phyloP scores from a whole-genome alignment of 2,329 filamentous ascomycete species.

The Sporothrix variecibatus region DNA sequence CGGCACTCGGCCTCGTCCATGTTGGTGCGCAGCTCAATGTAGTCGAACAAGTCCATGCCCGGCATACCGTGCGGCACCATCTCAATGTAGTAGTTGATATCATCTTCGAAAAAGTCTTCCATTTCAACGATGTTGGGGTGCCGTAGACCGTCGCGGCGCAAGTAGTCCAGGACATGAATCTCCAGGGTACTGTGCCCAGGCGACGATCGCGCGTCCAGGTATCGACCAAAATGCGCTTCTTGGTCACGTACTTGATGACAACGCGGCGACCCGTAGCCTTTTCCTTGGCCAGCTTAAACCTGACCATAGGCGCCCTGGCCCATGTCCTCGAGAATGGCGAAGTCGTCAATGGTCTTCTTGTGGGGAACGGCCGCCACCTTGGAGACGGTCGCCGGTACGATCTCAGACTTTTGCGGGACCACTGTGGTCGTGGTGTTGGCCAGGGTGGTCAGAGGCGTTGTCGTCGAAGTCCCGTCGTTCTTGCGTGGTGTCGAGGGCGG shows the following conservation, averaged over 20 bases:
- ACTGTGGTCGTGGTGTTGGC: background rate
- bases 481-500: background rate
- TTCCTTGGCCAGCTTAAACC: slow-evolving; percentile 86
- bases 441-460: background rate
- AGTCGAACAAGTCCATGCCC: slow-evolving; percentile 98
- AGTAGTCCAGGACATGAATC: slow-evolving; percentile 94
- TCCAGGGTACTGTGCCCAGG: slow-evolving; percentile 94
- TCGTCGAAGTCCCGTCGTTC: background rate
- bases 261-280: slow-evolving; percentile 80
- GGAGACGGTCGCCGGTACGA: slow-evolving; percentile 22
- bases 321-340: slow-evolving; percentile 95
- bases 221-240: slow-evolving; percentile 92
- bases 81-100: slow-evolving; percentile 96
- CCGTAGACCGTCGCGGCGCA: slow-evolving; percentile 69
- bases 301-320: slow-evolving; percentile 97
- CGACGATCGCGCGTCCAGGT: slow-evolving; percentile 96
- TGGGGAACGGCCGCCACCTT: slow-evolving; percentile 38
- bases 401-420: background rate
- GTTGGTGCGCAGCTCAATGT: slow-evolving; percentile 92
- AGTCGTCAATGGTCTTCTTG: slow-evolving; percentile 89
- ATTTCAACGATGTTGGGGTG: slow-evolving; percentile 74
- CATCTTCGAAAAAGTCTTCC: slow-evolving; percentile 75
- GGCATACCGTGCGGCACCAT: slow-evolving; percentile 94
- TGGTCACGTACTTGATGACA: slow-evolving; percentile 97
- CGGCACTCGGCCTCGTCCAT: slow-evolving; percentile 95